A percentile compares a stretch with the other conserved stretches of the same genome.
These are phyloP conservation scores for Picochlorum sp. DNA, from an alignment of 139 green algal genomes.

Conservation along the genomic window DNA sequence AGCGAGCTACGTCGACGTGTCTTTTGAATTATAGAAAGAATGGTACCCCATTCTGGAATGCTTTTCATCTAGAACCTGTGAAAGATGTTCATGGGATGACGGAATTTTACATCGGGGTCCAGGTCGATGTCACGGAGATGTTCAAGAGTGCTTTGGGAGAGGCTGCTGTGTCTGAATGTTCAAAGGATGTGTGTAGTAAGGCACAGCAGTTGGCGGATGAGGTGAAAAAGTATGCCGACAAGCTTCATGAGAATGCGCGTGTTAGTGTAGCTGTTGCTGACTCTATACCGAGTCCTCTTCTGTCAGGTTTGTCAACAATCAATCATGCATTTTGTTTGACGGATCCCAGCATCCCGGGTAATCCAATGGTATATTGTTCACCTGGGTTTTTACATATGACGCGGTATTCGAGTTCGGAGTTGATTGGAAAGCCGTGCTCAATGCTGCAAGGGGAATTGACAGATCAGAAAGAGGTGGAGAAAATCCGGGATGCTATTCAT, in stretches of 20 bases:
- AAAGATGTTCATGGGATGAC: slow-evolving; percentile 24
- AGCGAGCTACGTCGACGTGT: slow-evolving; percentile 28
- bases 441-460: slow-evolving; percentile 36
- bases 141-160: slow-evolving; percentile 5
- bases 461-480: slow-evolving; percentile 17
- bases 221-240: slow-evolving; percentile 4
- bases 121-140: slow-evolving; percentile 51
- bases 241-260: not conserved
- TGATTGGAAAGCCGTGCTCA: slow-evolving; percentile 16
- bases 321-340: slow-evolving; percentile 50
- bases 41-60: slow-evolving; percentile 37
- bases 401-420: slow-evolving; percentile 12
- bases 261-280: slow-evolving; percentile 7
- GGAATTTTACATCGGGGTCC: slow-evolving; percentile 67
- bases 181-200: slow-evolving; percentile 6
- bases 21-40: slow-evolving; percentile 61
- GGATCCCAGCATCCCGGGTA: slow-evolving; percentile 46
- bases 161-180: not conserved
- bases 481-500: slow-evolving; percentile 32
- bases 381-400: slow-evolving; percentile 45
- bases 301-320: slow-evolving; percentile 39
- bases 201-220: slow-evolving; percentile 12
- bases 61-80: slow-evolving; percentile 29
- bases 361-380: slow-evolving; percentile 54
- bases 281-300: slow-evolving; percentile 32